Conservation (phyloP, 2,329 filamentous ascomycete genomes). For the Sclerotinia borealis region DNA sequence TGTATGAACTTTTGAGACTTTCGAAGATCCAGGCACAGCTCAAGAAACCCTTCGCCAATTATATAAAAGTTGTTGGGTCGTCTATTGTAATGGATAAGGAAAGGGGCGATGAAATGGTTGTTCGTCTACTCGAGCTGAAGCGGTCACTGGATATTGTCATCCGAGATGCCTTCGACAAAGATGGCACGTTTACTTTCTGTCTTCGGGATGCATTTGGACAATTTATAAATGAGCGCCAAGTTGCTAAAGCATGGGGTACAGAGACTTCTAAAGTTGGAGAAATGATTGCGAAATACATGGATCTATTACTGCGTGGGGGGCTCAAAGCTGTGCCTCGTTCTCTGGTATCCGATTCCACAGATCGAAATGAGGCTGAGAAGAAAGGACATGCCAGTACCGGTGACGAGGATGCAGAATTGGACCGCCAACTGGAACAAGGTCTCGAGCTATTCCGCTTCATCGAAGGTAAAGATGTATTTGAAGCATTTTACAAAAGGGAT, state of each 20-base stretch:
- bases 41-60: constrained; percentile 67
- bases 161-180: constrained; percentile 66
- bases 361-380: constrained; percentile 51
- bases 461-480: constrained; percentile 94
- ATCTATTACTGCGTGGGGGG: constrained; percentile 79
- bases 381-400: constrained; percentile 61
- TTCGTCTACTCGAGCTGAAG: constrained; percentile 75
- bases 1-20: constrained; percentile 73
- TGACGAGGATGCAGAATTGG: constrained; percentile 88
- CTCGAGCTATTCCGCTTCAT: constrained; percentile 95
- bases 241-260: constrained; percentile 65
- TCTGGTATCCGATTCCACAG: constrained; percentile 56
- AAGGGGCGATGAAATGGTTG: constrained; percentile 77
- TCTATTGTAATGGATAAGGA: constrained; percentile 74
- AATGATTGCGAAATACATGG: constrained; percentile 97
- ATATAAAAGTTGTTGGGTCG: constrained; percentile 70
- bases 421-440: constrained; percentile 85
- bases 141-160: constrained; percentile 71
- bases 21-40: constrained; percentile 65
- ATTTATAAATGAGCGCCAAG: constrained; percentile 87
- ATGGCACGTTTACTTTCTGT: constrained; percentile 70
- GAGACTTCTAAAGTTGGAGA: constrained; percentile 93
- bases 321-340: constrained; percentile 73
- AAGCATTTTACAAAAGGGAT: constrained; percentile 99
- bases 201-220: constrained; percentile 79